These are phyloP conservation scores for Luffa aegyptiaca DNA, from an alignment of 306 rosid species.

Conservation along the genomic window DNA sequence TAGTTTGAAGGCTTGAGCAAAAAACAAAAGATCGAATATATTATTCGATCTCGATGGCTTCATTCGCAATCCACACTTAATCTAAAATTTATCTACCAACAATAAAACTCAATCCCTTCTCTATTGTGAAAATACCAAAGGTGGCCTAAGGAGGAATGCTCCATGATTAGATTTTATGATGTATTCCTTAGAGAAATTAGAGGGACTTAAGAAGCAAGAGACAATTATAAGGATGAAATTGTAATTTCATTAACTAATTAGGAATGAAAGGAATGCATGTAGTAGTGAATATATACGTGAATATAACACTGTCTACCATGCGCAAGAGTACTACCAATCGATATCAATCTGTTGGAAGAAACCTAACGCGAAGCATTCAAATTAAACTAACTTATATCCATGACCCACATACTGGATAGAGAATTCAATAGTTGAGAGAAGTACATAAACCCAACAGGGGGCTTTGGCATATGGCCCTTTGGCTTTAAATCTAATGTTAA, in stretches of 20 bases:
- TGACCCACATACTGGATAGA: neutral
- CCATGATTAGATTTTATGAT: neutral
- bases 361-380: neutral
- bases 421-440: no score
- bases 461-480: neutral
- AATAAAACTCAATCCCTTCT: neutral
- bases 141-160: neutral
- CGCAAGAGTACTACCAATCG: no score
- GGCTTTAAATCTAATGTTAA: neutral
- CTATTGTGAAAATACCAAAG: neutral
- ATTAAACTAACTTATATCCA: neutral
- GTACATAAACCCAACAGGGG: neutral
- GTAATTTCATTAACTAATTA: neutral
- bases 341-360: neutral
- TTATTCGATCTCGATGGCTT: no score
- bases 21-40: no score
- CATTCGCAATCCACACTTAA: no score
- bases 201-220: neutral
- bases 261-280: neutral
- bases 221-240: neutral
- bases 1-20: no score
- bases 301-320: neutral
- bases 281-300: neutral
- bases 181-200: neutral
- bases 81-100: no score